Evolutionary conservation across 371 early-diverging fungal genomes (phyloP).

Genomic region (Amoeboaphelidium protococcarum): DNA sequence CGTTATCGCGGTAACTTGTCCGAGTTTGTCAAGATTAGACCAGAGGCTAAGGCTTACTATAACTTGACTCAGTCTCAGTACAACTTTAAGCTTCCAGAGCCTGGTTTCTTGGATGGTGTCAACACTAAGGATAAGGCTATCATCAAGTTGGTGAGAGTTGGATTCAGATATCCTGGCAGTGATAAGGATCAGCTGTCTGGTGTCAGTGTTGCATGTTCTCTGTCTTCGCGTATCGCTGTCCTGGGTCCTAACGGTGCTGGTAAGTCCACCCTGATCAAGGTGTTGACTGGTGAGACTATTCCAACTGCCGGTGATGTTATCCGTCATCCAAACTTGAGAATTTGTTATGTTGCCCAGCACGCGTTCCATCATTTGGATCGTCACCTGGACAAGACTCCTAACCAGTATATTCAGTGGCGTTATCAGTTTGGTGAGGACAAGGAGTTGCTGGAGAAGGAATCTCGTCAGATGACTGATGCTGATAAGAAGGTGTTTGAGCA

Average conservation of each 20-base stretch:
- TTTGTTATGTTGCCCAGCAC: slow-evolving; percentile 69
- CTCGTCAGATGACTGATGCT: slow-evolving; percentile 33
- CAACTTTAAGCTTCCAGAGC: slow-evolving; percentile 20
- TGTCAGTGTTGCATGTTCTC: slow-evolving; percentile 28
- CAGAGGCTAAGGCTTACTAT: slow-evolving; percentile 8
- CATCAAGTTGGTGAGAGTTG: slow-evolving; percentile 33
- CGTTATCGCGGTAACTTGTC: slow-evolving; percentile 54
- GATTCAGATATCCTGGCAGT: slow-evolving; percentile 35
- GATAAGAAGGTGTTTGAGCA: slow-evolving; percentile 12
- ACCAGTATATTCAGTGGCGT: slow-evolving; percentile 63
- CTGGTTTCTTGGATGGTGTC: slow-evolving; percentile 39
- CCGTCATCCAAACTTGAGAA: slow-evolving; percentile 39
- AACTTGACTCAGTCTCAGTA: slow-evolving; percentile 3
- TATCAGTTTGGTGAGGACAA: slow-evolving; percentile 49
- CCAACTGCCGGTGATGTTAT: slow-evolving; percentile 1
- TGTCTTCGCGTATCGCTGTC: slow-evolving; percentile 49
- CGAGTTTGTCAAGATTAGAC: slow-evolving; percentile 45
- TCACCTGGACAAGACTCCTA: slow-evolving; percentile 48
- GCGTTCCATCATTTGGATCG: slow-evolving; percentile 61
- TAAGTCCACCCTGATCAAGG: slow-evolving; percentile 13
- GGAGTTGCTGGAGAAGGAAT: slow-evolving; percentile 38
- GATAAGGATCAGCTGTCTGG: slow-evolving; percentile 27
- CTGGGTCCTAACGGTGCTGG: slow-evolving; percentile 27
- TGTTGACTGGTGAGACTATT: slow-evolving; percentile 3
- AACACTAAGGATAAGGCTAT: slow-evolving; percentile 46